Percentiles rank a stretch among this genome's conserved stretches.
Evolutionary conservation across 106 monocot species (phyloP).

Genomic region (Dactylorhiza incarnata): DNA sequence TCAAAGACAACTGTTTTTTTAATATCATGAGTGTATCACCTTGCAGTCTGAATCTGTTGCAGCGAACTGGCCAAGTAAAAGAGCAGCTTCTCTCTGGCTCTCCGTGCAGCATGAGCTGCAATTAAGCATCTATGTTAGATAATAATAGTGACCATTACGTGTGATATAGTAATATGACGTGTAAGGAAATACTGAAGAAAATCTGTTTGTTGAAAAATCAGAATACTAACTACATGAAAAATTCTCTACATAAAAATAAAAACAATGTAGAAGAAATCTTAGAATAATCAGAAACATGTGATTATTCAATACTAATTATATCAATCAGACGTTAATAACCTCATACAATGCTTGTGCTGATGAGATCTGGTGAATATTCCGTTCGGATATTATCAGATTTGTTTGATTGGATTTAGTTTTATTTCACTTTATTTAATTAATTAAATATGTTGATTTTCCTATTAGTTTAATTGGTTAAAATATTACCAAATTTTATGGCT

Average conservation of each 20-base stretch:
- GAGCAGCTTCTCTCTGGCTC: slow-evolving; percentile 96
- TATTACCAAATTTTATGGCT: no score
- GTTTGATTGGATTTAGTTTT: no score
- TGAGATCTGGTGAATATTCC: not conserved
- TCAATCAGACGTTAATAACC: not conserved
- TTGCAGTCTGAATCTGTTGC: slow-evolving; percentile 99
- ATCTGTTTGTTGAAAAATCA: not conserved
- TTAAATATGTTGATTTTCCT: no score
- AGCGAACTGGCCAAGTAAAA: slow-evolving; percentile 95
- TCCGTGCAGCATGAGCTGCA: slow-evolving; percentile 87
- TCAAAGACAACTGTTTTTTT: not conserved
- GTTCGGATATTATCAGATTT: no score
- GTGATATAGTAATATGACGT: not conserved
- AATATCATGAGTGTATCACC: slow-evolving; percentile 26
- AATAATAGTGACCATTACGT: not conserved
- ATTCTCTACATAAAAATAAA: not conserved
- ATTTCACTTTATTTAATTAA: no score
- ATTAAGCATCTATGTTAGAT: slow-evolving; percentile 18
- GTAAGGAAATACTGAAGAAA: not conserved
- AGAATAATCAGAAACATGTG: not conserved
- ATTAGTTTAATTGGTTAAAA: no score
- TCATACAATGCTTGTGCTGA: not conserved
- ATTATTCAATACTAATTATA: not conserved
- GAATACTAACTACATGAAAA: not conserved
- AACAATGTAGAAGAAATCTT: not conserved